Evolutionary conservation across 805 yeast genomes (phyloP).

Genomic region (Schizosaccharomyces osmophilus): DNA sequence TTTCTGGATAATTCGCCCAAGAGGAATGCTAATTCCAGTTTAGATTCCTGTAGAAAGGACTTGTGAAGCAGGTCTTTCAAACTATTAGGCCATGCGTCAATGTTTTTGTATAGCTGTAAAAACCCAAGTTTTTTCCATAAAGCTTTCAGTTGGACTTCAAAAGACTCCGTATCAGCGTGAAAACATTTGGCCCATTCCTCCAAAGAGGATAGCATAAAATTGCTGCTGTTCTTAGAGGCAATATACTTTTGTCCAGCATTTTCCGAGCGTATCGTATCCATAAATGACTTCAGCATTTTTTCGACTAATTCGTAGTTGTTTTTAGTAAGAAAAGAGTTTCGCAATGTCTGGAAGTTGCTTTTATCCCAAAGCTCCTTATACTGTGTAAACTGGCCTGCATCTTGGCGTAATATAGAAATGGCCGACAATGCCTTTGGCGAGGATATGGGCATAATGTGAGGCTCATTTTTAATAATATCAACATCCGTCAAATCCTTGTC

Average conservation of each 20-base stretch:
- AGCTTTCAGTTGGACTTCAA: background rate
- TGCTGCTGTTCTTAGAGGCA: background rate
- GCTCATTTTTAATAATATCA: background rate
- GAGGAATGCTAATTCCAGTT: background rate
- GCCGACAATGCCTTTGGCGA: background rate
- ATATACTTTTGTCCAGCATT: background rate
- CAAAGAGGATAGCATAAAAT: background rate
- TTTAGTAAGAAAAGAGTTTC: background rate
- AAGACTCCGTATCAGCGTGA: background rate
- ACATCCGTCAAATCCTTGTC: background rate
- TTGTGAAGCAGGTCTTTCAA: background rate
- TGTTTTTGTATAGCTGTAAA: background rate
- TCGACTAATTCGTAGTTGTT: background rate
- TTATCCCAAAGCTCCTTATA: background rate
- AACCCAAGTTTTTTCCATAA: background rate
- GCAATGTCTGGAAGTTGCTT: background rate
- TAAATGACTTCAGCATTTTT: background rate
- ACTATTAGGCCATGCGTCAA: background rate
- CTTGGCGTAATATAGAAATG: background rate
- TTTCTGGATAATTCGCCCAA: background rate
- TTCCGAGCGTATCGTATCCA: background rate
- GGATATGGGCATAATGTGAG: background rate
- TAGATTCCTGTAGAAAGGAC: background rate
- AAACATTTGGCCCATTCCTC: background rate
- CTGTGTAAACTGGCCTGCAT: background rate